Base-by-base conservation (phyloP, 164 flowering plant species). In the Protea cynaroides region DNA sequence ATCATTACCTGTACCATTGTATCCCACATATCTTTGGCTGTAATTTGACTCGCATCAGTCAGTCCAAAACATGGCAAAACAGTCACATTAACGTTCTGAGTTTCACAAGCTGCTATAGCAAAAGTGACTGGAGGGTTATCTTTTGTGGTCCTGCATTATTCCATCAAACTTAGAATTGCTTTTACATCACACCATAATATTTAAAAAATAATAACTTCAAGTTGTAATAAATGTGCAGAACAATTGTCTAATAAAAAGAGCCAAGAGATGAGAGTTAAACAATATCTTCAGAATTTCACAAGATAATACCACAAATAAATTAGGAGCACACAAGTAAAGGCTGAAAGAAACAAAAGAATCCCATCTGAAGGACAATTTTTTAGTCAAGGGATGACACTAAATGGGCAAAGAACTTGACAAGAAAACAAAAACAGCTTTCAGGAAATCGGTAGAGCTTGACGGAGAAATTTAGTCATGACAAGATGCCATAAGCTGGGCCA, bases 81-180 rank as follows among this genome's bases (percentile, higher is more conserved):
- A 61, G 98, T 83, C 40, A 94, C 97, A 77, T 69, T 82, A 1
- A 89, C 97, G 71, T 89, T 90, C 76, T 89, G 93, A 58, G 98
- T 94, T 75, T 88, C 97, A 74, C 90, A 79, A 43, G 98, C 94
- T 75, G 98, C 96, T 56, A 93, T 72, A 25, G 98, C 88, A 79
- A 91, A 94, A 47, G 97, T 94, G 57, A 89, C 97, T 36, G 98
- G 96, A 65, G 97, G 95, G 57, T 84, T 83, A 40, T 79, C 91
- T 71, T 86, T 86, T 29, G 88, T 85, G 36, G 96, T 89, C 83
- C 98, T 94, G 91, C 73, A 82, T 40, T 24, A 52, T 36, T 18
- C 24, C 52, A 57, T 29, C 21, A 63, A 5, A 49, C n/a, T 49
- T 49, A 69, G 62, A 65, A 25, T 49, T 21, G 6, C 14, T 59